Base-by-base conservation (phyloP, 768 basidiomycete genomes). In the Daedalea quercina region DNA sequence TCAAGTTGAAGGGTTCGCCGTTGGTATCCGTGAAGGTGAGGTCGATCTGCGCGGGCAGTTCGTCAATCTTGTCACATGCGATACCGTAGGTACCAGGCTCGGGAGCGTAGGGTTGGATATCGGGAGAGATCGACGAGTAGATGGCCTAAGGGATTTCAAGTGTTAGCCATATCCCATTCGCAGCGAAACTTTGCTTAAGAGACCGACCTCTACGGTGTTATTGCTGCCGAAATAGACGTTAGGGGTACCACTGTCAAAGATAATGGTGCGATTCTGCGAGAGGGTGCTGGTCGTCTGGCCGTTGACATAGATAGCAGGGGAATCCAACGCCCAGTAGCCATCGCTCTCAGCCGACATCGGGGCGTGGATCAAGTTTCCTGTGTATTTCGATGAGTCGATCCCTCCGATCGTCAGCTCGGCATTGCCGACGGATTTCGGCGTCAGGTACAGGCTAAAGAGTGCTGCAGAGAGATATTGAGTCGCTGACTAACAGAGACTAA, bases 221-320 rank as follows among this genome's bases (percentile, higher is more conserved):
- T 76, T 74, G 43, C 74, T 68, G 52, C 11, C 28, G 28, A 81
- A 77, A 19, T 80, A 62, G 40, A 81, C 63, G 61, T 81, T 82
- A 59, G 76, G 78, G 22, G 79, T 81, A 31, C 81, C 78, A 53
- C 74, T 76, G 63, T 82, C 80, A 57, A 81, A 81, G 46, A 81
- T 78, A 60, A 82, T 69, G 44, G 58, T 72, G 25, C 77, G 72
- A 40, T 60, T 57, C 13, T 64, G 60, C 47, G 70, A 71, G 47
- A 81, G 65, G 9, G 70, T 50, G 9, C 68, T 65, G 12, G 66
- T 78, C 2, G 78, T 77, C 63, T 75, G 69, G 24, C 80, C 79
- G 54, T 82, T 82, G 44, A 83, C 78, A 23, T 65, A 73, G 41
- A 81, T 65, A 26, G 67, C 60, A 28, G 76, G 67, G 4, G 79